These are phyloP conservation scores for Helotiales sp. DNA, from an alignment of 2,329 filamentous ascomycete species.

Conservation along the genomic window DNA sequence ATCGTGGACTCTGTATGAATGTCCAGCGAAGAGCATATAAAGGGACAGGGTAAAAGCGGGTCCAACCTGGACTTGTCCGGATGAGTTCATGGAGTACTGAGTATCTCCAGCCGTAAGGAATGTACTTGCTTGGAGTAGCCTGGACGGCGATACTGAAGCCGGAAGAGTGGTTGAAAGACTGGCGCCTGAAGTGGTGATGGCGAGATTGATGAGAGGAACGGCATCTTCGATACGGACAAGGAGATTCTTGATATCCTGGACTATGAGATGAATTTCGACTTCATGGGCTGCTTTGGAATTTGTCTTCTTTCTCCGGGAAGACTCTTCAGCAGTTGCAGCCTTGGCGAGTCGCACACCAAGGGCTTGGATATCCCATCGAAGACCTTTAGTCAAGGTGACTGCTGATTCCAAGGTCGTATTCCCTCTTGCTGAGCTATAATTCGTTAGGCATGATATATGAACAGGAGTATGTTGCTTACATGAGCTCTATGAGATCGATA, in stretches of 20 bases:
- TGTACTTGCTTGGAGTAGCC: conserved; percentile 89
- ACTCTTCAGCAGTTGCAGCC: conserved; percentile 68
- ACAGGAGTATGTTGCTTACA: conserved; percentile 56
- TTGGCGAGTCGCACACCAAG: conserved; percentile 77
- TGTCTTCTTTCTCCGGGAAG: conserved; percentile 49
- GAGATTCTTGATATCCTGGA: conserved; percentile 75
- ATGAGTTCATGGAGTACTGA: conserved; percentile 72
- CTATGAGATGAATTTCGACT: conserved; percentile 70
- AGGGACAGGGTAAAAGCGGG: conserved; percentile 85
- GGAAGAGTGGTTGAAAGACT: conserved; percentile 81
- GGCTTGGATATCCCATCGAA: conserved; percentile 81
- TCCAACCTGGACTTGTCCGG: conserved; percentile 77
- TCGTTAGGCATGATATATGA: conserved; percentile 38
- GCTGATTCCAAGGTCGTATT: conserved; percentile 85
- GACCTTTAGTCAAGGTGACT: conserved; percentile 77
- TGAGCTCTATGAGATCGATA: conserved; percentile 90
- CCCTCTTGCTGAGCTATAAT: conserved; percentile 66
- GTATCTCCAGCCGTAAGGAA: conserved; percentile 87
- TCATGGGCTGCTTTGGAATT: conserved; percentile 61
- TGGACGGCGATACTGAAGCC: conserved; percentile 84
- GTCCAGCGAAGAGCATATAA: conserved; percentile 93
- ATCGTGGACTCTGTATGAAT: conserved; percentile 58
- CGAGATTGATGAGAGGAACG: conserved; percentile 88
- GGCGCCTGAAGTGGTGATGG: conserved; percentile 91
- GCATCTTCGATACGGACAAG: conserved; percentile 85